Evolutionary conservation across 495 filamentous ascomycete species (phyloP), one percentile per base, ranked within the genome.

Genomic region (Penicillium canariense): DNA sequence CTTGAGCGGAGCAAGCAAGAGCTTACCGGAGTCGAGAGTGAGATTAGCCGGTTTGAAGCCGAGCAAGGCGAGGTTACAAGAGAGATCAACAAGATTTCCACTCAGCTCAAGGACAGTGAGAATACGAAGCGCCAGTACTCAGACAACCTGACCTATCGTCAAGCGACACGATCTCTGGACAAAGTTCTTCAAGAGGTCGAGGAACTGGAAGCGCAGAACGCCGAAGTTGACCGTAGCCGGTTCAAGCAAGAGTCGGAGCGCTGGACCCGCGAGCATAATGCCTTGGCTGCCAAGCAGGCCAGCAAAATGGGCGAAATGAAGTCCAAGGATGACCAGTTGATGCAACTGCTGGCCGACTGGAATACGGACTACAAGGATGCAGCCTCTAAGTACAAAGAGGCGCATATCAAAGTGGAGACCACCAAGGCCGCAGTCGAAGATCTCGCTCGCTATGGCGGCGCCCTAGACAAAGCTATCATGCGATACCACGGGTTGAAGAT

Each of bases 401-500:
- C 86, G 0, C 87, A 96, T 63, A 89, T 97, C 76, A 88, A 88
- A 56, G 90, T 96, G 2, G 89, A 95, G 68, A 92, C 90, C 0
- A 96, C 91, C 26, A 96, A 93, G 68, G 91, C 90, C 0, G 93
- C 89, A 10, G 87, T 94, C 32, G 91, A 94, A 52, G 94, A 99
- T 66, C 77, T 99, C 26, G 87, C 80, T 7, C 85, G 87, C 23
- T 97, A 94, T 61, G 80, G 78, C 11, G 74, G 77, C 2, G 93
- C 93, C 11, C 77, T 99, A 25, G 93, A 96, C 71, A 87, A 91
- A 58, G 94, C 95, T 50, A 94, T 99, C 69, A 97, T 99, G 91
- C 87, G 85, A 59, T 97, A 91, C 65, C 94, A 99, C 70, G 80
- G 84, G 18, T 71, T 95, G 50, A 99, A 97, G 77, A 99, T 99